Base-by-base conservation (phyloP, 441 rosid genomes). In the Erysimum cheiri region DNA sequence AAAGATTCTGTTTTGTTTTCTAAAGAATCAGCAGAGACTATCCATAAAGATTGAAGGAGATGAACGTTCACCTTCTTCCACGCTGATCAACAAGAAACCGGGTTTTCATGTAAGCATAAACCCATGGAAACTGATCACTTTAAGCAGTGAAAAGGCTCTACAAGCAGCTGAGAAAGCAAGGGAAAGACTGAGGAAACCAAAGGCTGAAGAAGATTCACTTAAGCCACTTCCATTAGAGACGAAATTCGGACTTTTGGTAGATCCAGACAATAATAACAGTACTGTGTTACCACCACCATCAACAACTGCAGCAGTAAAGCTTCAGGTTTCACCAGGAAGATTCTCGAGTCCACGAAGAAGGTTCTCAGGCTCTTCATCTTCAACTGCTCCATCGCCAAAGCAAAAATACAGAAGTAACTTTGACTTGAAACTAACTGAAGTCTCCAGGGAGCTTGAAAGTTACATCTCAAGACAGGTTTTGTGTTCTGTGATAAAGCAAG, bases 401-500 rank as follows among this genome's bases (percentile, higher is more conserved):
- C 85, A 84, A 2, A 94, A 90, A 53, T 87, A 94, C 70, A 80
- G 85, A 64, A 87, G 88, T 73, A 94, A 81, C 77, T 90, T 95
- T 63, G 97, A 92, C 79, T 72, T 95, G 88, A 95, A 92, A 84
- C 78, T 86, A 76, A 87, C 94, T 3, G 94, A 94, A 78, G 96
- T 92, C 55, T 88, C 99, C 11, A 84, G 75, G 71, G 97, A 92
- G 85, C 89, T 95, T 5, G 97, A 95, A 73, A 90, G 90, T 47
- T 90, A 90, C 79, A 87, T 91, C 69, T 91, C 97, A 29, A 91
- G 79, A 76, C 96, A 94, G 79, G 96, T 90, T 63, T 77, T 94
- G 60, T 86, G 90, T 82, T 87, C 97, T 69, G 92, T 81, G 26
- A 86, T 88, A 52, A 88, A 84, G 76, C 86, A 85, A 62, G 93